Percentiles rank a stretch among this genome's conserved stretches.
Evolutionary conservation across 1,284 basidiomycete species (phyloP).

Genomic region (Phaffia rhodozyma): DNA sequence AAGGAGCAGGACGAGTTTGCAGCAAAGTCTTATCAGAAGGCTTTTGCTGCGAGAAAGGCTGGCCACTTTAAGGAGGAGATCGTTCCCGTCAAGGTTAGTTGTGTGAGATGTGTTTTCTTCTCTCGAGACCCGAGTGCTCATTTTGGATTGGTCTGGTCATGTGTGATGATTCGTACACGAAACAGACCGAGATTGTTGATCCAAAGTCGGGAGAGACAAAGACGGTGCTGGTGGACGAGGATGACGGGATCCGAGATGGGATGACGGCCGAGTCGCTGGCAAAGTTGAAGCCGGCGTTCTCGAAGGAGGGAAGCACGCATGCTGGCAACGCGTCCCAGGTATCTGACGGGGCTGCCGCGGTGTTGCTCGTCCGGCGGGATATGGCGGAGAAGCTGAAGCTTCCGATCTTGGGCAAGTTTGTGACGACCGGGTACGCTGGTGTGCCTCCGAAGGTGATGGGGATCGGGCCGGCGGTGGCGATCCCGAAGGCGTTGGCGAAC

Average conservation of each 20-base stretch:
- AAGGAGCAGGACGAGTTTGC: slow-evolving; percentile 77
- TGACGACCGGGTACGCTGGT: slow-evolving; percentile 63
- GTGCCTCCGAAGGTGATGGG: slow-evolving; percentile 82
- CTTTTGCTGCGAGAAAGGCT: slow-evolving; percentile 69
- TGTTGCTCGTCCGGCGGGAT: slow-evolving; percentile 74
- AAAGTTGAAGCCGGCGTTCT: slow-evolving; percentile 91
- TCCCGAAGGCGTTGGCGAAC: slow-evolving; percentile 67
- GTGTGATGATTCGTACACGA: neutral
- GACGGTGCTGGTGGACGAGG: slow-evolving; percentile 65
- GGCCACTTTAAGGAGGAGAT: slow-evolving; percentile 91
- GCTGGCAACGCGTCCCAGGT: slow-evolving; percentile 92
- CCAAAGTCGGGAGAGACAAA: slow-evolving; percentile 73
- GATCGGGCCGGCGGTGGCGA: slow-evolving; percentile 81
- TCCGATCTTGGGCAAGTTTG: slow-evolving; percentile 86
- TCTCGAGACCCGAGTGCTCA: neutral
- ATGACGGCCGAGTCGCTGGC: slow-evolving; percentile 73
- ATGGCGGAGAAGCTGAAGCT: slow-evolving; percentile 79
- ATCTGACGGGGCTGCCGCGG: slow-evolving; percentile 94
- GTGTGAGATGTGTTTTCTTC: neutral
- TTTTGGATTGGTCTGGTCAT: neutral
- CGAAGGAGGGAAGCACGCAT: slow-evolving; percentile 77
- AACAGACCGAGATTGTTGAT: slow-evolving; percentile 55
- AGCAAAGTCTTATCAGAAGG: slow-evolving; percentile 69
- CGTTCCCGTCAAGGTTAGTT: slow-evolving; percentile 55
- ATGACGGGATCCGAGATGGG: slow-evolving; percentile 87